These are phyloP conservation scores for Akanthomyces lecanii DNA, from an alignment of 2,329 filamentous ascomycete species.

Conservation along the genomic window DNA sequence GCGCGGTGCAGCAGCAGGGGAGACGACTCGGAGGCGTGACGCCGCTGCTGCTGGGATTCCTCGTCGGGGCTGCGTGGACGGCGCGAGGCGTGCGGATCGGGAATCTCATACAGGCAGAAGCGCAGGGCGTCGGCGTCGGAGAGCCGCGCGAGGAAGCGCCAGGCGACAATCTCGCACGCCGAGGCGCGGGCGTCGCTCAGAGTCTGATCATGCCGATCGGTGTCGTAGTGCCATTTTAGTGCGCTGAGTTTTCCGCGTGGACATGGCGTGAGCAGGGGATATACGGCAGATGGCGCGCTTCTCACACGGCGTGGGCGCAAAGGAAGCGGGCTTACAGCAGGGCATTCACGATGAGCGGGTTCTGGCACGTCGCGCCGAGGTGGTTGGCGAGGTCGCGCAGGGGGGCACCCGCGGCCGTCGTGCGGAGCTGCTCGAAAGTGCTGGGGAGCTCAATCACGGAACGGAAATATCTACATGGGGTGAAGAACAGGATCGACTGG, in stretches of 20 bases:
- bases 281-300: background rate
- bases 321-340: constrained; percentile 56
- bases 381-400: constrained; percentile 59
- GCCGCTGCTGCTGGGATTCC: constrained; percentile 46
- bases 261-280: background rate
- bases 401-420: constrained; percentile 57
- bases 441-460: constrained; percentile 60
- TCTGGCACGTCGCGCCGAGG: constrained; percentile 58
- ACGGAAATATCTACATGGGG: constrained; percentile 51
- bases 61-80: constrained; percentile 27
- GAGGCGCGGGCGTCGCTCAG: constrained; percentile 65
- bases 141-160: constrained; percentile 68
- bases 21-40: constrained; percentile 26
- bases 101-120: constrained; percentile 69
- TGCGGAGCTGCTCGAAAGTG: constrained; percentile 70
- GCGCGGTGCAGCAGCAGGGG: background rate
- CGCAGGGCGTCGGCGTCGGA: constrained; percentile 71
- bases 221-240: constrained; percentile 69
- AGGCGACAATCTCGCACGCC: constrained; percentile 77
- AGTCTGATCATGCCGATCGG: constrained; percentile 58
- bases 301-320: background rate
- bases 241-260: constrained; percentile 46
- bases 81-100: constrained; percentile 29
- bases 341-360: constrained; percentile 67
- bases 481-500: background rate